Evolutionary conservation across 805 yeast species (phyloP).

Genomic region (Ogataea polymorpha): DNA sequence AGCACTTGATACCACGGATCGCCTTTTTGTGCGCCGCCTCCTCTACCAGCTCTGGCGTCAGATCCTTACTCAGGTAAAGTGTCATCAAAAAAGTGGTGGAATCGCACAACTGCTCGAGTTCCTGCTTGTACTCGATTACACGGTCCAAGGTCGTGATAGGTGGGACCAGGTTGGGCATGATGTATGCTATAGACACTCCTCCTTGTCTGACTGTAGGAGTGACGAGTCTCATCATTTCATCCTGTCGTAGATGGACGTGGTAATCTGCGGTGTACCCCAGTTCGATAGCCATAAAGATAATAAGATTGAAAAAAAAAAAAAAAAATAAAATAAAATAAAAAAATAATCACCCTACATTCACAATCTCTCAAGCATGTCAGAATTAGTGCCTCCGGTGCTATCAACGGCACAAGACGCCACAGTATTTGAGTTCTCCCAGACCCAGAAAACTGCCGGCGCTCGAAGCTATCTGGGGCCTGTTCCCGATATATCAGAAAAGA

Average conservation of each 20-base stretch:
- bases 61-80: slow-evolving; percentile 69
- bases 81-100: slow-evolving; percentile 89
- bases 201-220: slow-evolving; percentile 90
- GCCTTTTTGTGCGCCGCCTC: slow-evolving; percentile 69
- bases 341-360: background rate
- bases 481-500: slow-evolving; percentile 21
- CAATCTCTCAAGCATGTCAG: slow-evolving; percentile 11
- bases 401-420: slow-evolving; percentile 71
- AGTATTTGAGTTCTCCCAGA: slow-evolving; percentile 47
- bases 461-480: slow-evolving; percentile 30
- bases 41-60: slow-evolving; percentile 83
- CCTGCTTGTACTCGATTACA: slow-evolving; percentile 65
- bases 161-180: slow-evolving; percentile 96
- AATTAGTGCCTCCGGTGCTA: slow-evolving; percentile 59
- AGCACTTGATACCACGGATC: slow-evolving; percentile 88
- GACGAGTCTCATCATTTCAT: slow-evolving; percentile 85
- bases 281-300: slow-evolving; percentile 32
- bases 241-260: slow-evolving; percentile 96
- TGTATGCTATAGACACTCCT: slow-evolving; percentile 85
- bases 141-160: slow-evolving; percentile 78
- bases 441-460: slow-evolving; percentile 20
- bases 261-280: slow-evolving; percentile 81
- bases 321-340: background rate
- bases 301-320: background rate
- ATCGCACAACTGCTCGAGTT: slow-evolving; percentile 66